Evolutionary conservation across 2,329 filamentous ascomycete species (phyloP), one percentile per base, ranked within the genome.

Genomic region (Pseudogymnoascus sp.): DNA sequence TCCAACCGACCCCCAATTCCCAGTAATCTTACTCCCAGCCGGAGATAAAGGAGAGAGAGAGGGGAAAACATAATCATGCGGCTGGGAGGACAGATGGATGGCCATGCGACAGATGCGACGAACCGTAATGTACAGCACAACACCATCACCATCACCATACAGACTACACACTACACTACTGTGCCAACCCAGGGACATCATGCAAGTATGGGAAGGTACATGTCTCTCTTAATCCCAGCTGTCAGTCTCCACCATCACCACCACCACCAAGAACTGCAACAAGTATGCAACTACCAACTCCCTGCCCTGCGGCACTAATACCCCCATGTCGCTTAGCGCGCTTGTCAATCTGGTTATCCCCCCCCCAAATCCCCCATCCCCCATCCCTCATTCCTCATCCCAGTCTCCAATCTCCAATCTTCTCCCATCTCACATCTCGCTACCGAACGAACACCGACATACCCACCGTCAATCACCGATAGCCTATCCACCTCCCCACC

Each of bases 241-340:
- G 22, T 25, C 22, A 25, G 22, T 25, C 22, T 25, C 22, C 22
- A 25, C 22, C 3, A 25, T 2, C 18, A 18, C 18, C 18, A 18
- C 18, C 18, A 18, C 18, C 22, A 25, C 22, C 22, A 25, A 25
- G 22, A 25, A 25, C 22, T 25, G 22, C 22, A 25, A 25, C 22
- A 25, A 25, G 5, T 25, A 25, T 25, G 22, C 22, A 25, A 25
- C 4, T 25, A 25, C 22, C 22, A 25, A 25, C 22, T 25, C 2
- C 22, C 22, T 2, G 18, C 18, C 18, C 18, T 25, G 2, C 22
- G 22, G 2, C 39, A 43, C 39, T 25, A 43, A 25, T 14, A 43
- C 20, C 12, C 41, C 41, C 41, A 47, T 47, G 41, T 47, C 41
- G 41, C 41, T 47, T 47, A 47, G 41, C 41, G 41, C 41, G 41